Base-by-base conservation (phyloP, 1,284 basidiomycete genomes). In the Mycosarcoma maydis region DNA sequence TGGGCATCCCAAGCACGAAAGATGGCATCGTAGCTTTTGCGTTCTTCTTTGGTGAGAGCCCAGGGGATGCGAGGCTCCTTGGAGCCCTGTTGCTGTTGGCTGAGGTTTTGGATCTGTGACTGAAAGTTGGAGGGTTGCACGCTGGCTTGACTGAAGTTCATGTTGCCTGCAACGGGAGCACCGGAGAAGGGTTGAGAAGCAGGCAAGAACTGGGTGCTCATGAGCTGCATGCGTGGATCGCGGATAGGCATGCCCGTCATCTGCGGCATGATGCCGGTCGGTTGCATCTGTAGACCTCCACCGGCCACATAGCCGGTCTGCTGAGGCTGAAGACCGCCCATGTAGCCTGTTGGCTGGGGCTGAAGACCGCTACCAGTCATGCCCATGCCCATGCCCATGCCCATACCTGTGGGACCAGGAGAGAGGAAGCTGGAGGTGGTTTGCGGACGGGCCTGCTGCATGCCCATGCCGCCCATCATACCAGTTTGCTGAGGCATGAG, bases 1-100 rank as follows among this genome's bases (percentile, higher is more conserved):
- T 87, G 86, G 1, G 88, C 84, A 82, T 98, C 95, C 96, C 95
- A 99, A 23, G 92, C 91, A 56, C 95, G 86, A 85, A 99, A 98
- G 78, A 98, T 95, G 80, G 91, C 88, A 82, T 98, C 93, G 80
- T 98, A 98, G 75, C 90, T 90, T 85, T 97, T 97, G 86, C 94
- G 94, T 85, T 99, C 95, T 33, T 89, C 88, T 81, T 91, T 91
- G 19, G 88, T 89, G 54, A 98, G 84, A 0, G 89, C 87, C 95
- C 96, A 99, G 0, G 92, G 89, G 22, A 98, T 86, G 76, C 88
- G 89, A 20, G 91, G 91, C 14, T 88, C 85, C 3, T 87, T 83
- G 30, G 88, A 87, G 1, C 90, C 89, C 6, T 89, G 86, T 57
- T 89, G 87, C 49, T 88, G 84, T 82, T 92, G 88, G 23, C 72